phyloP scores from a whole-genome alignment of 1,284 basidiomycete genomes.

The Pseudozyma thailandica region DNA sequence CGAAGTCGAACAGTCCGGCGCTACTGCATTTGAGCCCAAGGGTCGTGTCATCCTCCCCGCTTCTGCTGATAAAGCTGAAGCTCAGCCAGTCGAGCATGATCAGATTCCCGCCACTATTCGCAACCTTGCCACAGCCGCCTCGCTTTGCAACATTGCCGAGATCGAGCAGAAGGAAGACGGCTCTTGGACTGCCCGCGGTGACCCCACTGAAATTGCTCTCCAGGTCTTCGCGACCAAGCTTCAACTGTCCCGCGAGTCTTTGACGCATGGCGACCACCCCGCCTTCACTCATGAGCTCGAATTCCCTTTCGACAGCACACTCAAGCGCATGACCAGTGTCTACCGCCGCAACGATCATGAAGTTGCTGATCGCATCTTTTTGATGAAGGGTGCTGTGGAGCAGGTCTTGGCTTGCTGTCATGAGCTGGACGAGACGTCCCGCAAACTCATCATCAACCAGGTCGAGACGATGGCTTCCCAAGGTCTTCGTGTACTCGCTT shows the following conservation, averaged over 20 bases:
- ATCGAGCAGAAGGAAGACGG: conserved; percentile 40
- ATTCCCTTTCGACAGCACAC: conserved; percentile 58
- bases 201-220: conserved; percentile 62
- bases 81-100: conserved; percentile 15
- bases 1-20: conserved; percentile 51
- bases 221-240: conserved; percentile 57
- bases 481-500: conserved; percentile 61
- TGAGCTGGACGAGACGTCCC: conserved; percentile 40
- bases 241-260: conserved; percentile 38
- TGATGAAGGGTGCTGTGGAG: conserved; percentile 65
- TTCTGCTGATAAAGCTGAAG: conserved; percentile 8
- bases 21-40: conserved; percentile 52
- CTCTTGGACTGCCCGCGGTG: conserved; percentile 52
- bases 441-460: conserved; percentile 46
- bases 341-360: conserved; percentile 26
- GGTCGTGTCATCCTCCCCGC: conserved; percentile 37
- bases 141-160: conserved; percentile 62
- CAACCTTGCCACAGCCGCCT: conserved; percentile 51
- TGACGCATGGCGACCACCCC: conserved; percentile 22
- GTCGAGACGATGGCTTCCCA: conserved; percentile 59
- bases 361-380: conserved; percentile 21
- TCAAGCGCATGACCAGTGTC: conserved; percentile 62
- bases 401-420: conserved; percentile 55
- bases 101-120: conserved; percentile 33
- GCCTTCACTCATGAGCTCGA: conserved; percentile 48